Base-by-base conservation (phyloP, 2,329 filamentous ascomycete genomes). In the Xylariaceae sp. region DNA sequence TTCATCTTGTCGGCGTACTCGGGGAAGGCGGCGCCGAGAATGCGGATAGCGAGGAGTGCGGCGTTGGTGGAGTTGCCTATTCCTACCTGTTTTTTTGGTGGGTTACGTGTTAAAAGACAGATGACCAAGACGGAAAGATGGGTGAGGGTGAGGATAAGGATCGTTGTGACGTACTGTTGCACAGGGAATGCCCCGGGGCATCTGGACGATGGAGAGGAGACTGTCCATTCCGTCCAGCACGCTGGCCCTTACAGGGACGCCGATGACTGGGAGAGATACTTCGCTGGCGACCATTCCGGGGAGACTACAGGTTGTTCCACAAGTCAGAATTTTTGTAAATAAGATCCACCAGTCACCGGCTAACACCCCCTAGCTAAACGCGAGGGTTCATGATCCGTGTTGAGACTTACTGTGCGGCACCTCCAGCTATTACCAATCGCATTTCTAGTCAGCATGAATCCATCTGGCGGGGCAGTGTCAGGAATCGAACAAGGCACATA, bases 1-100 rank as follows among this genome's bases (percentile, higher is more conserved):
- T 69, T 70, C 66, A 85, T 69, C 50, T 71, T 69, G 42, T 72
- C 62, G 34, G 69, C 63, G n/a, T 84, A 68, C n/a, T 64, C 68
- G 11, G 65, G 62, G 41, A 82, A 73, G 26, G 65, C 68, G 3
- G 74, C 61, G 3, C 81, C 81, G 3, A 88, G 59, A 23, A 87
- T 83, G 13, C 82, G 68, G 14, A 82, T 73, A 0, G 84, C 83
- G n/a, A 87, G 64, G 13, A 88, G 67, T 0, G 78, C 84, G 0
- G 85, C 85, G 53, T 88, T 89, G 39, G 83, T 83, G 16, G 81
- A 83, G 64, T 88, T 88, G 62, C 87, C 86, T 60, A 88, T 87
- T 9, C 78, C 84, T 3, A 89, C 83, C 0, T 47, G 8, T 41
- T n/a, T n/a, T n/a, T n/a, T n/a, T n/a, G n/a, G n/a, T n/a, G n/a